Percentiles rank a stretch among this genome's conserved stretches.
Evolutionary conservation across 2,329 filamentous ascomycete genomes (phyloP).

Genomic region (Xylariales sp.): DNA sequence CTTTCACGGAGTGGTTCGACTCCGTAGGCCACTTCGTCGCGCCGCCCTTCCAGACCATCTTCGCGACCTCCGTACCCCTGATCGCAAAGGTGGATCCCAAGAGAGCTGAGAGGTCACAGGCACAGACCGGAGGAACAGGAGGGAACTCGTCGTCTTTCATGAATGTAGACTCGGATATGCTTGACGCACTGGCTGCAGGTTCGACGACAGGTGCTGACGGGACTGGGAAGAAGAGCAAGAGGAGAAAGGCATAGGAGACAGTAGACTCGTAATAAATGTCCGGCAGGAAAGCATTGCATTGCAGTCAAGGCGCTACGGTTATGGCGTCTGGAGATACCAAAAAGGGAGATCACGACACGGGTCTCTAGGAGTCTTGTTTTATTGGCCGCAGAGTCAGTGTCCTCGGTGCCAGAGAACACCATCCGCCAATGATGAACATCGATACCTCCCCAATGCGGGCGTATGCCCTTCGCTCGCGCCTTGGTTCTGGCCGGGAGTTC

Average conservation of each 20-base stretch:
- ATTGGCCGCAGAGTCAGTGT: too few species aligned
- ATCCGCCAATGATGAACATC: too few species aligned
- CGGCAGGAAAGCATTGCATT: too few species aligned
- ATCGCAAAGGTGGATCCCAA: conserved; percentile 64
- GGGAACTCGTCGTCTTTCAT: conserved; percentile 22
- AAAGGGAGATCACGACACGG: too few species aligned
- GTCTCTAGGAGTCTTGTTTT: too few species aligned
- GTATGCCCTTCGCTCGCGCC: too few species aligned
- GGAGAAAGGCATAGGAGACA: conserved; percentile 29
- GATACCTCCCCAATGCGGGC: too few species aligned
- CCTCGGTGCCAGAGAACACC: too few species aligned
- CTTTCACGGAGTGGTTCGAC: conserved; percentile 77
- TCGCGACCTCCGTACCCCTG: conserved; percentile 62
- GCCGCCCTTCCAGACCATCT: conserved; percentile 71
- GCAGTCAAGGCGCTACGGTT: too few species aligned
- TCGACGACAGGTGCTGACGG: conserved; percentile 15
- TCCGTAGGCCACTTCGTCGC: conserved; percentile 65
- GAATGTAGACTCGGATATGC: conserved; percentile 39
- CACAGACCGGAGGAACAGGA: neutral
- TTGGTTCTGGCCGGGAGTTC: too few species aligned
- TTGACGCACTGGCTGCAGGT: conserved; percentile 36
- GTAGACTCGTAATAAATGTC: too few species aligned
- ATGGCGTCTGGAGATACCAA: too few species aligned
- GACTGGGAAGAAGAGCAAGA: conserved; percentile 25
- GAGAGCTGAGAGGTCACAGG: conserved; percentile 35